Evolutionary conservation across 108 stramenopile species (phyloP).

Genomic region (Fragilariopsis cylindrus): DNA sequence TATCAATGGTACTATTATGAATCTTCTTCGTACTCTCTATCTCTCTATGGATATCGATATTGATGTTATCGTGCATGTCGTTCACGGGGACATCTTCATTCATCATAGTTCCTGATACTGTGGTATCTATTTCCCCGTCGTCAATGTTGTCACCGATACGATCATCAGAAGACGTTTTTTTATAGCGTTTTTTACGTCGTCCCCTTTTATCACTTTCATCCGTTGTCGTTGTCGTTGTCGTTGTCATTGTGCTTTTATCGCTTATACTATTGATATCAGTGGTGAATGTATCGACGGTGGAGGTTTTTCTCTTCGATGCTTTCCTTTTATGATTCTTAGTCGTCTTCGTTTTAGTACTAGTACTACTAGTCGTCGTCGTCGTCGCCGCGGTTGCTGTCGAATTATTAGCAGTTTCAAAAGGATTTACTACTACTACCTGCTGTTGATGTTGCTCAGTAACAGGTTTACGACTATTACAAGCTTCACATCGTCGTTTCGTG

Average conservation of each 20-base stretch:
- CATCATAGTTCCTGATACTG: neutral
- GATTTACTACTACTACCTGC: neutral
- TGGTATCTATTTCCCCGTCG: no score
- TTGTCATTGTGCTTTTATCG: no score
- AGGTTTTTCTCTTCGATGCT: no score
- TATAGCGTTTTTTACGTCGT: no score
- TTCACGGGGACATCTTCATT: neutral
- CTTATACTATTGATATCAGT: no score
- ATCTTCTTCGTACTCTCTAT: no score
- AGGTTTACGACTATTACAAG: constrained; percentile 16
- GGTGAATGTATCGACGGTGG: no score
- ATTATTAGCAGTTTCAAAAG: neutral
- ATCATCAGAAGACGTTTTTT: no score
- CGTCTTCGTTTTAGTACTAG: neutral
- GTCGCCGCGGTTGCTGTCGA: neutral
- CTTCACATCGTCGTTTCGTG: constrained; percentile 28
- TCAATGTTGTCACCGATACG: no score
- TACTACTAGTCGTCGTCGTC: neutral
- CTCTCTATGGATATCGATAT: neutral
- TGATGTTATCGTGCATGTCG: neutral
- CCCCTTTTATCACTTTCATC: no score
- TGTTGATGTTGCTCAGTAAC: neutral
- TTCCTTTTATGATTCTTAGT: neutral
- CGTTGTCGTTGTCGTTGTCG: no score
- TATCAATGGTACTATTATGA: no score